Evolutionary conservation across 2,329 filamentous ascomycete species (phyloP).

Genomic region (Cercospora canescens): DNA sequence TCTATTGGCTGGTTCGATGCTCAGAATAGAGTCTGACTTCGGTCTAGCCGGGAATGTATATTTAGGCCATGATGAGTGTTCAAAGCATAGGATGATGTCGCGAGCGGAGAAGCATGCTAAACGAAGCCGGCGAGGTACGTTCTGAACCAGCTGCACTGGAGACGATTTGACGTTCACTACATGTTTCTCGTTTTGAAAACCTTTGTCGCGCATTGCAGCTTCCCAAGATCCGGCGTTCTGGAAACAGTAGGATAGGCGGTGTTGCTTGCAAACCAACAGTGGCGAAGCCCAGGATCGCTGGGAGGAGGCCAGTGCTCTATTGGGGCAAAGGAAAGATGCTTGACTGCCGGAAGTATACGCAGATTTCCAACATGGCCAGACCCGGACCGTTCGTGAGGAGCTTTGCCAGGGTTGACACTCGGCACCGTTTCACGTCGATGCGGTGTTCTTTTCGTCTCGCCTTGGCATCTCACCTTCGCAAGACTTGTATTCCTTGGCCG

Average conservation of each 20-base stretch:
- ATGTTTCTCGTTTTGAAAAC: not conserved
- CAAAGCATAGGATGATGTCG: not conserved
- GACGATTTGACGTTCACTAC: not conserved
- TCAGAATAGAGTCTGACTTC: constrained; percentile 12
- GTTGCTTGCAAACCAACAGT: not conserved
- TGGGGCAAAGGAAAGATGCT: not conserved
- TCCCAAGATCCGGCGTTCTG: not conserved
- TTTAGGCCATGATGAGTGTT: not conserved
- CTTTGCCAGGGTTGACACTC: not conserved
- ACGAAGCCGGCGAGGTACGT: not conserved
- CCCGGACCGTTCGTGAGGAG: not conserved
- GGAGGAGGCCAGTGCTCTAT: not conserved
- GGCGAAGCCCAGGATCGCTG: not conserved
- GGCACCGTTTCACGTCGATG: not conserved
- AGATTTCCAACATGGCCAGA: constrained; percentile 2
- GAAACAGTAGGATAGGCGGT: not conserved
- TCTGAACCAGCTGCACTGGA: not conserved
- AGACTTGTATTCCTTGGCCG: not conserved
- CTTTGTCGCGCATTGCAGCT: not conserved
- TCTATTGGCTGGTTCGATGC: constrained; percentile 3
- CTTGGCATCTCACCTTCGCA: not conserved
- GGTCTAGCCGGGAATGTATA: constrained; percentile 3
- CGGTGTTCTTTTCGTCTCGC: not conserved
- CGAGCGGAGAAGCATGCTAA: not conserved
- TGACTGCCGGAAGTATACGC: not conserved